Evolutionary conservation across 495 filamentous ascomycete species (phyloP).

Genomic region (Talaromyces stipitatus): DNA sequence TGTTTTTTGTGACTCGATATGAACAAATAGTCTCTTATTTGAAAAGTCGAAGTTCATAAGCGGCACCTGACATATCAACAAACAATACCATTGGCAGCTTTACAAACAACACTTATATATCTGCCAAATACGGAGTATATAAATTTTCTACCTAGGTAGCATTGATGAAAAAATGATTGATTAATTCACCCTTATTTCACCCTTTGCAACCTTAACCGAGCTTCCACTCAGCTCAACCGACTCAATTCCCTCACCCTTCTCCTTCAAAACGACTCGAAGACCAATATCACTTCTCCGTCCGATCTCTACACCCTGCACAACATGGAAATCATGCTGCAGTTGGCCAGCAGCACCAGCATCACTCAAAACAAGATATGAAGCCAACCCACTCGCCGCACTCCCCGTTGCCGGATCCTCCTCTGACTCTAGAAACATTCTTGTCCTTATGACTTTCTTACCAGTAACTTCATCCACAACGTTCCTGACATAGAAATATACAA

Average conservation of each 20-base stretch:
- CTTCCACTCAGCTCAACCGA: conserved; percentile 46
- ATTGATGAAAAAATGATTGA: conserved; percentile 6
- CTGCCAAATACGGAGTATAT: background rate
- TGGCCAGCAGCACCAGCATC: conserved; percentile 9
- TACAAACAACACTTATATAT: background rate
- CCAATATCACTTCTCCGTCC: conserved; percentile 57
- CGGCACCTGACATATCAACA: too few relatives aligned
- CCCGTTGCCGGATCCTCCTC: conserved; percentile 67
- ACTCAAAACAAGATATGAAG: conserved; percentile 48
- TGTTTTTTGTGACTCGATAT: conserved; percentile 81
- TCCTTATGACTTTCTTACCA: conserved; percentile 24
- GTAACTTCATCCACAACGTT: conserved; percentile 22
- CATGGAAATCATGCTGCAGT: conserved; percentile 28
- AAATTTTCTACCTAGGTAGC: background rate
- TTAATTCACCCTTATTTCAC: conserved; percentile 24
- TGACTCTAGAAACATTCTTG: conserved; percentile 45
- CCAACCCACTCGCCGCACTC: conserved; percentile 53
- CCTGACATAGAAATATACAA: conserved; percentile 52
- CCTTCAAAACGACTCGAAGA: conserved; percentile 30
- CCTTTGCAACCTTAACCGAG: conserved; percentile 53
- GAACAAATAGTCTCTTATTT: conserved; percentile 80
- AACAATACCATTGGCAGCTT: background rate
- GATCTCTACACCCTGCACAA: conserved; percentile 78
- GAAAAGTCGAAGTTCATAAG: conserved; percentile 43
- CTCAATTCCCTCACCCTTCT: conserved; percentile 26